phyloP scores from a whole-genome alignment of 306 rosid genomes.

The Cicer cuneatum region DNA sequence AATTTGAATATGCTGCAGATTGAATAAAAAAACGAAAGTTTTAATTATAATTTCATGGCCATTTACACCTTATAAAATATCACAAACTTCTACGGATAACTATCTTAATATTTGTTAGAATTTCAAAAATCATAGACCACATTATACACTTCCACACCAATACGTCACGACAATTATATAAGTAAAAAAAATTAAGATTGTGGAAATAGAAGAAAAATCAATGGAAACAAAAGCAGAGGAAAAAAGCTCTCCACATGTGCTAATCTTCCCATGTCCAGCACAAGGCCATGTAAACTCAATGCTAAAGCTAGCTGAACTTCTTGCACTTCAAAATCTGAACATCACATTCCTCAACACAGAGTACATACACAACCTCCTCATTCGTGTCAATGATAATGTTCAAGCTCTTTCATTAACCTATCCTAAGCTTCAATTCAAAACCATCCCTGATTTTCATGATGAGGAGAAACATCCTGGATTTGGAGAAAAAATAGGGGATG shows the following conservation, averaged over 20 bases:
- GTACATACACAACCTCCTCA: constrained; percentile 43
- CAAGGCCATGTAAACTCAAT: constrained; percentile 59
- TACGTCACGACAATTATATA: too few species aligned
- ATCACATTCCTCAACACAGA: constrained; percentile 59
- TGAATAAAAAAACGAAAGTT: too few species aligned
- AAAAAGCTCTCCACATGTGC: constrained; percentile 22
- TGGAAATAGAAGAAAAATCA: not conserved
- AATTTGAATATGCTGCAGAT: too few species aligned
- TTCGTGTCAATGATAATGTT: constrained; percentile 32
- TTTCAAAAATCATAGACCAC: too few species aligned
- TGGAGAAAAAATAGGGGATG: constrained; percentile 4
- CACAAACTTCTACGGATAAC: too few species aligned
- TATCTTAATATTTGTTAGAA: too few species aligned
- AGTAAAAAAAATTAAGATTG: not conserved
- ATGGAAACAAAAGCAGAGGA: not conserved
- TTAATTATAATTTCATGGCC: too few species aligned
- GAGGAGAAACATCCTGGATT: constrained; percentile 39
- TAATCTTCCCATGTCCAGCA: constrained; percentile 46
- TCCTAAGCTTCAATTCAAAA: constrained; percentile 52
- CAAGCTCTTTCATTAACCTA: constrained; percentile 31
- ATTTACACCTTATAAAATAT: too few species aligned
- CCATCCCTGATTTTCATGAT: constrained; percentile 48
- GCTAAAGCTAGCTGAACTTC: constrained; percentile 63
- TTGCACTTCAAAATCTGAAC: constrained; percentile 38
- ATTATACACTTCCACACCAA: too few species aligned